Evolutionary conservation across 1,284 basidiomycete species (phyloP), one percentile per base, ranked within the genome.

Genomic region (Garcileccinum viscosum): DNA sequence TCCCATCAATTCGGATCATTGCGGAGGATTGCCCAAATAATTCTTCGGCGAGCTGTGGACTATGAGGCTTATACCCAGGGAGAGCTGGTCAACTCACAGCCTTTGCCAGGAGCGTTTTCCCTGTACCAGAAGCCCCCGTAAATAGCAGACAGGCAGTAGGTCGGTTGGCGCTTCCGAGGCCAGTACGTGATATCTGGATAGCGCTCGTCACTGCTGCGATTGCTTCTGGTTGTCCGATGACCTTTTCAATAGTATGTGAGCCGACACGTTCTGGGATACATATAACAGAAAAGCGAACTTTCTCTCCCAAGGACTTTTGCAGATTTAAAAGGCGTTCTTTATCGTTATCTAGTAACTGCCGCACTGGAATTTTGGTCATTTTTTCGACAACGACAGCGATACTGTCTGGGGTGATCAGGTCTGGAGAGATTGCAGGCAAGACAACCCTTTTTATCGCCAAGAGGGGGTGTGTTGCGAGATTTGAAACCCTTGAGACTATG

Each of bases 1-100:
- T 69, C 56, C 69, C 69, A 60, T 69, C 69, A 33, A 70, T 65
- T 32, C 69, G 69, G 33, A 70, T 61, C 67, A 70, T 69, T 47
- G 67, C 67, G 11, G 67, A 64, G 56, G 68, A 63, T 30, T 69
- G 67, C 22, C 69, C 69, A 27, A 70, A 69, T 38, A 70, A 4
- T 40, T 70, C 69, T 35, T 70, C 67, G n/a, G 69, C 69, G 22
- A 69, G 66, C 67, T 70, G 19, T n/a, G 35, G 60, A 47, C n/a
- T 24, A 24, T 47, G 3, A 47, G n/a, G 12, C 12, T 47, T 47
- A 47, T 47, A 47, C 44, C 2, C n/a, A 47, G 12, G 24, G 12
- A 47, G 44, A 24, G 44, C 44, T 47, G n/a, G 44, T 47, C 44
- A 47, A 47, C 44, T 47, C 44, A 69, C 67, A 35, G 67, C 42